Evolutionary conservation across 2,329 filamentous ascomycete genomes (phyloP).

Genomic region (Apiospora arundinis): DNA sequence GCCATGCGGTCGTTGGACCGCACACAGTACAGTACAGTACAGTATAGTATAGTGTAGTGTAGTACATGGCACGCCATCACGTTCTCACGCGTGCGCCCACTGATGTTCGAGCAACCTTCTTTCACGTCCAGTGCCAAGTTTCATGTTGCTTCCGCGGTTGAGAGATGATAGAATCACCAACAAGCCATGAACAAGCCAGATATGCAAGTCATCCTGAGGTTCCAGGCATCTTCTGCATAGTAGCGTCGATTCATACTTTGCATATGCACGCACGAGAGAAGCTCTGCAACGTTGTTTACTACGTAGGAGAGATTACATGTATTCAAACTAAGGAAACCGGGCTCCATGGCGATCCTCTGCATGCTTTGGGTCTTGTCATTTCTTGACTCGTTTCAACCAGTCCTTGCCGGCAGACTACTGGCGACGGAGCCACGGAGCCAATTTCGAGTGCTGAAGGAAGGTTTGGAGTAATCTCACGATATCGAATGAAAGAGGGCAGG

Average conservation of each 20-base stretch:
- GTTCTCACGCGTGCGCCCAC: slow-evolving; percentile 11
- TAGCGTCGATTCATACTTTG: slow-evolving; percentile 6
- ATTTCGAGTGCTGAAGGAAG: slow-evolving; percentile 12
- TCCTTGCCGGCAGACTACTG: slow-evolving; percentile 9
- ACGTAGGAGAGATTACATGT: background rate
- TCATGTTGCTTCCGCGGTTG: background rate
- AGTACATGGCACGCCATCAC: background rate
- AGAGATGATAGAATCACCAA: slow-evolving; percentile 2
- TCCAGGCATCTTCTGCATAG: slow-evolving; percentile 7
- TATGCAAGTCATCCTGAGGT: slow-evolving; percentile 11
- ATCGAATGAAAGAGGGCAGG: slow-evolving; percentile 13
- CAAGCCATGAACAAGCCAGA: slow-evolving; percentile 3
- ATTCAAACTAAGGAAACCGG: background rate
- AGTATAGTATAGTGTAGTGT: background rate
- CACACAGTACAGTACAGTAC: slow-evolving; percentile 5
- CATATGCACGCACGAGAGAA: slow-evolving; percentile 11
- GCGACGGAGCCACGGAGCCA: slow-evolving; percentile 13
- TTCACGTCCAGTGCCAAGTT: slow-evolving; percentile 4
- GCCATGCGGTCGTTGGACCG: slow-evolving; percentile 19
- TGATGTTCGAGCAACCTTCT: slow-evolving; percentile 15
- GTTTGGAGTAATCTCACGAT: slow-evolving; percentile 16
- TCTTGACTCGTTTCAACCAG: slow-evolving; percentile 5
- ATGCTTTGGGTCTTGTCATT: slow-evolving; percentile 15
- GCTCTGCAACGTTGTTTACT: background rate
- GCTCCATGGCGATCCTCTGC: slow-evolving; percentile 4